phyloP scores from a whole-genome alignment of 768 basidiomycete species.

The Suillus decipiens region DNA sequence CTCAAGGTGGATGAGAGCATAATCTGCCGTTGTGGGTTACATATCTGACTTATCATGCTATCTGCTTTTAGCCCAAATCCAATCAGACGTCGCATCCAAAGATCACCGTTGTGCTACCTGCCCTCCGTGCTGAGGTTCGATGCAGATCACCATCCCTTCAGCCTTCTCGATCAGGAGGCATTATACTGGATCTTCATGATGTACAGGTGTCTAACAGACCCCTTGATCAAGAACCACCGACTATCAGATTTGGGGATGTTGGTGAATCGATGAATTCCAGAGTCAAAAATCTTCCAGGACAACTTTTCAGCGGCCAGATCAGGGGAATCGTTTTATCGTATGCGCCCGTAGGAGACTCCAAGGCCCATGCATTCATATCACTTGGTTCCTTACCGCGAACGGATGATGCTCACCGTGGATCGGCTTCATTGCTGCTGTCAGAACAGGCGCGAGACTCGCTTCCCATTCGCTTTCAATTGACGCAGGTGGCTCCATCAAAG shows the following conservation, averaged over 20 bases:
- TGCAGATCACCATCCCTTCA: constrained; percentile 56
- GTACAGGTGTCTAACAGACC: constrained; percentile 40
- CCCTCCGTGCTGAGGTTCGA: constrained; percentile 65
- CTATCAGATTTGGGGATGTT: constrained; percentile 33
- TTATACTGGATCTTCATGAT: constrained; percentile 64
- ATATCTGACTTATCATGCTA: constrained; percentile 5
- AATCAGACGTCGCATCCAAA: neutral
- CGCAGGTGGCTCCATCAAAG: constrained; percentile 14
- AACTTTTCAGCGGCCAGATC: constrained; percentile 43
- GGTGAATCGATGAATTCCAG: constrained; percentile 3
- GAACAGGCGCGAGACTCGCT: constrained; percentile 19
- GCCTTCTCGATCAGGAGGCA: constrained; percentile 62
- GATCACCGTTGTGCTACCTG: constrained; percentile 9
- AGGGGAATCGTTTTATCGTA: constrained; percentile 52
- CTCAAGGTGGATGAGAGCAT: constrained; percentile 20
- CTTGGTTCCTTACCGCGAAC: constrained; percentile 44
- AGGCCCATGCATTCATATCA: constrained; percentile 50
- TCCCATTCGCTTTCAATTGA: constrained; percentile 26
- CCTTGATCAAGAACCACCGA: constrained; percentile 19
- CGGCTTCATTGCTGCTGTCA: constrained; percentile 23
- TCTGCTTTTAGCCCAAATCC: constrained; percentile 1
- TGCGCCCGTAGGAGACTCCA: constrained; percentile 39
- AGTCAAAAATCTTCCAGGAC: constrained; percentile 11
- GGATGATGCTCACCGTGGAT: constrained; percentile 10
- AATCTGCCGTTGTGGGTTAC: neutral